phyloP scores from a whole-genome alignment of 2,329 filamentous ascomycete genomes.

The Alternaria tenuissima region DNA sequence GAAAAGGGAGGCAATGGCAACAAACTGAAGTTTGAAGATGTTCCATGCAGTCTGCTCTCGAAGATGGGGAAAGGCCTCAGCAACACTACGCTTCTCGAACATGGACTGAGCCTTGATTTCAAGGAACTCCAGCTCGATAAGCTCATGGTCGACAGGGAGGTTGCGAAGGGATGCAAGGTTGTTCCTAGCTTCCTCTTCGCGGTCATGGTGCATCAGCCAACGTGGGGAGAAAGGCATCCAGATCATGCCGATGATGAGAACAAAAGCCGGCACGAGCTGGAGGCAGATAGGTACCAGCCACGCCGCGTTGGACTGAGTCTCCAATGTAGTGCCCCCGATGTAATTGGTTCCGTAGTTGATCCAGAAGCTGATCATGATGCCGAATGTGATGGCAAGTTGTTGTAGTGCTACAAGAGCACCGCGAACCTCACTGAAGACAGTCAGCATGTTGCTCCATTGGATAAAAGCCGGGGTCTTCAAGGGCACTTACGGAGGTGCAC shows the following conservation, averaged over 20 bases:
- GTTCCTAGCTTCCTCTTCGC: slow-evolving; percentile 71
- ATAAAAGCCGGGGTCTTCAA: accelerated
- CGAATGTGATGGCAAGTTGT: slow-evolving; percentile 67
- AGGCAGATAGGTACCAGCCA: slow-evolving; percentile 79
- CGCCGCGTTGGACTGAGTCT: slow-evolving; percentile 68
- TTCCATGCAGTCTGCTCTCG: slow-evolving; percentile 64
- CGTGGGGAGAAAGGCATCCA: slow-evolving; percentile 83
- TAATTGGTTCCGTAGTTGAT: slow-evolving; percentile 55
- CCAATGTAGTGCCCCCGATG: slow-evolving; percentile 64
- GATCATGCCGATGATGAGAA: slow-evolving; percentile 74
- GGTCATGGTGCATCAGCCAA: slow-evolving; percentile 75
- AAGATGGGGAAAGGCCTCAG: slow-evolving; percentile 72
- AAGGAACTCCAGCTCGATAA: slow-evolving; percentile 78
- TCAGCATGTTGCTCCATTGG: slow-evolving; percentile 42
- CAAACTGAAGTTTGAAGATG: slow-evolving; percentile 69
- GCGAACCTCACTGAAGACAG: slow-evolving; percentile 63
- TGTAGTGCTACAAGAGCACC: slow-evolving; percentile 72
- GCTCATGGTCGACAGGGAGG: slow-evolving; percentile 68
- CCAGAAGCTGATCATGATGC: slow-evolving; percentile 43
- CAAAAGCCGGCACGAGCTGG: slow-evolving; percentile 71
- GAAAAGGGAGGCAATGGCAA: slow-evolving; percentile 72
- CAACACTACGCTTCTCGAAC: slow-evolving; percentile 75
- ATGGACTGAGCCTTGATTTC: slow-evolving; percentile 82
- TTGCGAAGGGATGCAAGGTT: slow-evolving; percentile 71
- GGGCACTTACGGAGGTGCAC: slow-evolving; percentile 57